Evolutionary conservation across 768 basidiomycete species (phyloP).

Genomic region (Tricholoma furcatifolium): DNA sequence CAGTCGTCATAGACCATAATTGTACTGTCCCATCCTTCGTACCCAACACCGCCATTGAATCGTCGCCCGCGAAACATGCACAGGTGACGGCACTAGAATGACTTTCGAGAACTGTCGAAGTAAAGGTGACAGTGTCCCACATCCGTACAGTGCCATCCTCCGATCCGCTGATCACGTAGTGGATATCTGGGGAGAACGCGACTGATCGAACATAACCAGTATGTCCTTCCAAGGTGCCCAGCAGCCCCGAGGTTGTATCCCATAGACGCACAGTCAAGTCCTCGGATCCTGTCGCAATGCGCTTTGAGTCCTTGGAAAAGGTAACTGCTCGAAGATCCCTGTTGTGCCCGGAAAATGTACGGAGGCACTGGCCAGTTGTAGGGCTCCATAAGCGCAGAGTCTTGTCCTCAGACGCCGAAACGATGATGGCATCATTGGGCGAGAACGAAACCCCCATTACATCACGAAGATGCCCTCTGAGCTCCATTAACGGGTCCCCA

Average conservation of each 20-base stretch:
- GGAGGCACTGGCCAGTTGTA: neutral
- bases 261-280: constrained; percentile 6
- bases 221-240: constrained; percentile 3
- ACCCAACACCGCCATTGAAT: constrained; percentile 4
- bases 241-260: neutral
- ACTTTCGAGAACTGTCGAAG: constrained; percentile 4
- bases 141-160: constrained; percentile 9
- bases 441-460: constrained; percentile 8
- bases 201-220: constrained; percentile 6
- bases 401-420: constrained; percentile 9
- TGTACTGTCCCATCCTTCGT: constrained; percentile 10
- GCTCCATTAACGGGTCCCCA: neutral
- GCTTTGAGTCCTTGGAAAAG: neutral
- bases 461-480: constrained; percentile 3
- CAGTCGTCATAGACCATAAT: constrained; percentile 5
- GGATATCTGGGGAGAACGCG: constrained; percentile 9
- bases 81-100: constrained; percentile 9
- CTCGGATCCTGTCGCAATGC: constrained; percentile 3
- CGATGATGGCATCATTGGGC: constrained; percentile 5
- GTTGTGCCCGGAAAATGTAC: constrained; percentile 3
- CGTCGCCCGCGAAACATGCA: constrained; percentile 7
- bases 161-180: constrained; percentile 2
- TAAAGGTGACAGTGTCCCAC: constrained; percentile 3
- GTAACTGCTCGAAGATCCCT: neutral
- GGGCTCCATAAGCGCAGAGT: constrained; percentile 10